A percentile compares a stretch with the other conserved stretches of the same genome.
Conservation (phyloP, 176 grass and related monocot genomes). For the Musa beccarii region DNA sequence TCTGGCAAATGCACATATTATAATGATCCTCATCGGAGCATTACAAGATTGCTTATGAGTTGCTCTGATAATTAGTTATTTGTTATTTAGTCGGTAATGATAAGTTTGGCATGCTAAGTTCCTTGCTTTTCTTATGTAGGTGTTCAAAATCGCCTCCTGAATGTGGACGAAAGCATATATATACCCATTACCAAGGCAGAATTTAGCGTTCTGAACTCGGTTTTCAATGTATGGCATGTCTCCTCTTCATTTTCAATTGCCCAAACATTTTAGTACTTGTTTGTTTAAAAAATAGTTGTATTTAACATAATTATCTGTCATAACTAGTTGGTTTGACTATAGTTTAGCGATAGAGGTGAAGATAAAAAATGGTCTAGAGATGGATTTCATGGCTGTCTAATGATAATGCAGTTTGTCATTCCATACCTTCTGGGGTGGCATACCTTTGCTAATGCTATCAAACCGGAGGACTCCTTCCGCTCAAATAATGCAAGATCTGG, state of each 20-base stretch:
- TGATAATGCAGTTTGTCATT: conserved; percentile 64
- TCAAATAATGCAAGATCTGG: conserved; percentile 35
- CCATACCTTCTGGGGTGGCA: conserved; percentile 90
- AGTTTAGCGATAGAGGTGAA: no score
- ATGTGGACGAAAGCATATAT: conserved; percentile 86
- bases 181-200: conserved; percentile 82
- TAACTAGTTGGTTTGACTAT: background rate
- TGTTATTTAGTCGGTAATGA: background rate
- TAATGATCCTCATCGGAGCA: background rate
- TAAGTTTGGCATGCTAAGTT: conserved; percentile 8
- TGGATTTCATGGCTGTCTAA: no score
- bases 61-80: background rate
- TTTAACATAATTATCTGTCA: background rate
- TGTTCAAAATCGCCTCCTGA: conserved; percentile 78
- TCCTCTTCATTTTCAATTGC: background rate
- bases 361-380: no score
- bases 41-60: background rate
- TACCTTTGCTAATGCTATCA: conserved; percentile 59
- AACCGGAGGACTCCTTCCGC: conserved; percentile 34
- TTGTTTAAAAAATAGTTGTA: background rate
- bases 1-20: background rate
- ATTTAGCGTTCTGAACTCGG: conserved; percentile 61
- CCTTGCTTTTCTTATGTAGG: conserved; percentile 29
- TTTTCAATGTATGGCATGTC: conserved; percentile 55
- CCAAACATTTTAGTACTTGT: background rate